These are phyloP conservation scores for Cyclostephanos tholiformis DNA, from an alignment of 108 stramenopile genomes.

Conservation along the genomic window DNA sequence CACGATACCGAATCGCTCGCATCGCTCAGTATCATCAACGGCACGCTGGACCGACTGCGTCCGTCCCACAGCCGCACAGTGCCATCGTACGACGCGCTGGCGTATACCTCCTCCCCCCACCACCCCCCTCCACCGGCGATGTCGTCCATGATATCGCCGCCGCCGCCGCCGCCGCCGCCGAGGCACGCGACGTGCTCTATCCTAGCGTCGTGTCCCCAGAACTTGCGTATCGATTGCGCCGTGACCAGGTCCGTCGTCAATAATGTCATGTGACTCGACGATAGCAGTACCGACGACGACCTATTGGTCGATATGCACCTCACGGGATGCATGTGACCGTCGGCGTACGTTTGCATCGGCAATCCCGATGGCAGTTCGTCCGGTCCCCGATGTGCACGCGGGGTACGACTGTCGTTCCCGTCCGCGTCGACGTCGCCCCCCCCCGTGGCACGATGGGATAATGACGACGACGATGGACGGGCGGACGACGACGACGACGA, in stretches of 20 bases:
- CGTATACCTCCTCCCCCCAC: constrained; percentile 53
- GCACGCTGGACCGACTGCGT: constrained; percentile 52
- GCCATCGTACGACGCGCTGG: constrained; percentile 78
- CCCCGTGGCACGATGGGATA: too few species aligned
- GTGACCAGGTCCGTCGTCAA: constrained; percentile 77
- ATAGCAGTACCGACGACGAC: constrained; percentile 51
- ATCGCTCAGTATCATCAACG: constrained; percentile 73
- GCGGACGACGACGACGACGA: constrained; percentile 14
- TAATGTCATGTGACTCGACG: constrained; percentile 70
- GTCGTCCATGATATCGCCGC: neutral
- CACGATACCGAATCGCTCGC: constrained; percentile 83
- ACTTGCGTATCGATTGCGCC: constrained; percentile 56
- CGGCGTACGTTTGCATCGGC: constrained; percentile 76
- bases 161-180: neutral
- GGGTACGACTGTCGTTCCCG: too few species aligned
- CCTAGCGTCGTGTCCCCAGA: constrained; percentile 68
- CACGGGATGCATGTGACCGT: constrained; percentile 73
- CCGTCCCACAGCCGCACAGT: constrained; percentile 83
- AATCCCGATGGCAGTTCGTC: constrained; percentile 60
- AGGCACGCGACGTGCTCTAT: constrained; percentile 73
- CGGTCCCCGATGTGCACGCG: too few species aligned
- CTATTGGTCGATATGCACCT: constrained; percentile 54
- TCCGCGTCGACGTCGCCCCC: too few species aligned
- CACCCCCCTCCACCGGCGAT: neutral
- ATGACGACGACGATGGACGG: neutral